Percentiles rank a stretch among this genome's conserved stretches.
These are phyloP conservation scores for Senecio squalidus DNA, from an alignment of 140 eudicot species.

Conservation along the genomic window DNA sequence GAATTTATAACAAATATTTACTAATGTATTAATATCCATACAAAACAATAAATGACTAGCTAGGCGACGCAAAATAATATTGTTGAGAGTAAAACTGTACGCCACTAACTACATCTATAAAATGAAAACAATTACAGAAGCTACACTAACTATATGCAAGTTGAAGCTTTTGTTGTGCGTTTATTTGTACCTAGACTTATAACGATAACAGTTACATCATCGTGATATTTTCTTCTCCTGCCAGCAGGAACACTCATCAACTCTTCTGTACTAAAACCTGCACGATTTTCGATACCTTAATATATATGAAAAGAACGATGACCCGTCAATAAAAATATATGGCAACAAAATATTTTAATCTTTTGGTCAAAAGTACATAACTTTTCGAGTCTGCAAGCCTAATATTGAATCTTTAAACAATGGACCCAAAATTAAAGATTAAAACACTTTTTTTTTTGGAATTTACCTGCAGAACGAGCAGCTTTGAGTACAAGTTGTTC, in stretches of 20 bases:
- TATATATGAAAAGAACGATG: neutral
- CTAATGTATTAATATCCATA: conserved; percentile 20
- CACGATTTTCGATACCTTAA: conserved; percentile 10
- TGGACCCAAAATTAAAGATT: neutral
- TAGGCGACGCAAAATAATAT: conserved; percentile 15
- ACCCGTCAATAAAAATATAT: neutral
- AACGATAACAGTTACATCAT: conserved; percentile 89
- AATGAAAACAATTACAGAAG: no score
- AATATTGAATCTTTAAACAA: neutral
- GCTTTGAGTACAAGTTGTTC: conserved; percentile 90
- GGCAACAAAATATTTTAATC: neutral
- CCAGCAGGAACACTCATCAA: conserved; percentile 84
- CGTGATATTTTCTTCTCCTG: conserved; percentile 90
- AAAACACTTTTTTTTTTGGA: no score
- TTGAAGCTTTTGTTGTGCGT: conserved; percentile 92
- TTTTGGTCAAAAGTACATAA: conserved; percentile 15
- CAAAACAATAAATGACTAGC: conserved; percentile 17
- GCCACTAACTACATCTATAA: conserved; percentile 20
- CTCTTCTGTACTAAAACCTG: conserved; percentile 91
- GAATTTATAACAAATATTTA: conserved; percentile 9
- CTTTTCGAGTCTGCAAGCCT: conserved; percentile 13
- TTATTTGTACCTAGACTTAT: conserved; percentile 71
- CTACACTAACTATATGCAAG: conserved; percentile 48
- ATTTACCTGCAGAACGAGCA: conserved; percentile 92
- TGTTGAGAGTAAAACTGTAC: conserved; percentile 28